These are phyloP conservation scores for Nemania bipapillata DNA, from an alignment of 2,329 filamentous ascomycete species.

Conservation along the genomic window DNA sequence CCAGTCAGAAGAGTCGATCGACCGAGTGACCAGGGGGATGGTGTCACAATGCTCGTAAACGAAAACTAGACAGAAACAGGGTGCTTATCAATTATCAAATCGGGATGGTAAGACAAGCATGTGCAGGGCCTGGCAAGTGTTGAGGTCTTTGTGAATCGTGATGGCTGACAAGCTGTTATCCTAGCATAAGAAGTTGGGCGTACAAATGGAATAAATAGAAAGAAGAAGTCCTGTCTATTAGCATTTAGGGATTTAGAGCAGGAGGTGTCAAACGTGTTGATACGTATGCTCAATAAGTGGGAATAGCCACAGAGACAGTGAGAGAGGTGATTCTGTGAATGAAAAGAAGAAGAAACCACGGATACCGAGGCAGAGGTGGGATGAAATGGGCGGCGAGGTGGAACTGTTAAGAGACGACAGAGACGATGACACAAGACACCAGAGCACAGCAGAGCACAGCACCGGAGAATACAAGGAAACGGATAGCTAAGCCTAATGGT, in stretches of 20 bases:
- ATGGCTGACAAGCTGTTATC: constrained; percentile 15
- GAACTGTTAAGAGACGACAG: constrained; percentile 12
- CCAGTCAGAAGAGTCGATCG: constrained; percentile 15
- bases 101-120: background rate
- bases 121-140: constrained; percentile 9
- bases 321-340: too few relatives aligned
- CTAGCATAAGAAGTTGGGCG: background rate
- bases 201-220: constrained; percentile 1
- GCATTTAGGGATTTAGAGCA: background rate
- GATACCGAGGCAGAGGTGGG: constrained; percentile 7
- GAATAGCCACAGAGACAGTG: background rate
- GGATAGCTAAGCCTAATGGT: constrained; percentile 15
- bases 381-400: constrained; percentile 7
- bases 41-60: constrained; percentile 43
- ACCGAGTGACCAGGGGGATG: constrained; percentile 9
- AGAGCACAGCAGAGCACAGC: background rate
- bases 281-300: background rate
- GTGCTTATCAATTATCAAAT: constrained; percentile 4
- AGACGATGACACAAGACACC: too few relatives aligned
- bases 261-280: background rate
- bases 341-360: too few relatives aligned
- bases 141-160: background rate
- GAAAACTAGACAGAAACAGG: constrained; percentile 29
- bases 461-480: constrained; percentile 9
- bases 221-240: background rate